Evolutionary conservation across 2,329 filamentous ascomycete species (phyloP), one percentile per base, ranked within the genome.

Genomic region (Graphiopsis chlorocephala): DNA sequence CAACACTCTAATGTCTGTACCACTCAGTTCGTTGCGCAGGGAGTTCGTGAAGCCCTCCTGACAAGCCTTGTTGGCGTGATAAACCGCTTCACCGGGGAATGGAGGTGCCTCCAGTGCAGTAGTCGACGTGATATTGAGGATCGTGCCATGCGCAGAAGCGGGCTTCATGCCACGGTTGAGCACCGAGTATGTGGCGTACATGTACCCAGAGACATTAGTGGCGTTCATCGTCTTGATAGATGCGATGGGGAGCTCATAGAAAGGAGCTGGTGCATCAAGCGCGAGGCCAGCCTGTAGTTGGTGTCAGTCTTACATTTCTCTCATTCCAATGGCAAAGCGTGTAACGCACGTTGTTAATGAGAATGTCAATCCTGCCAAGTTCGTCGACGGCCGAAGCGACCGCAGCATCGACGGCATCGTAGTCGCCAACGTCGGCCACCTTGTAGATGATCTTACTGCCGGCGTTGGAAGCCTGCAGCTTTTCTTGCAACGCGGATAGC

Each of bases 41-140:
- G 77, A 76, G 63, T 85, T 83, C 0, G 79, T 80, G 66, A 85
- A 84, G 0, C 72, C 82, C 63, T 84, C 82, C 60, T 82, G 80
- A 3, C 73, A 75, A 0, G 81, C 80, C 67, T 83, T 83, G 66
- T 74, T 79, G 4, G 81, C 75, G 65, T 83, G 81, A 62, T 83
- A 82, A 10, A 84, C 80, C 0, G 80, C 78, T 67, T 84, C 82
- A 14, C 82, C 81, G 0, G 79, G 73, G 59, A 84, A 84, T 0
- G 82, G 82, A 0, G 82, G 82, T 0, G 78, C 77, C 65, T 83
- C 82, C 0, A 84, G 72, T 0, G 74, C 82, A 0, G 82, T 84
- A 0, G 77, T 76, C 0, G 79, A 82, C 0, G 82, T 81, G 14
- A 84, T 71, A 66, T 84, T 84, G 0, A 84, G 66, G 28, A 84